A percentile compares a stretch with the other conserved stretches of the same genome.
Conservation (phyloP, 768 basidiomycete species). For the Macrolepiota dolichaula region DNA sequence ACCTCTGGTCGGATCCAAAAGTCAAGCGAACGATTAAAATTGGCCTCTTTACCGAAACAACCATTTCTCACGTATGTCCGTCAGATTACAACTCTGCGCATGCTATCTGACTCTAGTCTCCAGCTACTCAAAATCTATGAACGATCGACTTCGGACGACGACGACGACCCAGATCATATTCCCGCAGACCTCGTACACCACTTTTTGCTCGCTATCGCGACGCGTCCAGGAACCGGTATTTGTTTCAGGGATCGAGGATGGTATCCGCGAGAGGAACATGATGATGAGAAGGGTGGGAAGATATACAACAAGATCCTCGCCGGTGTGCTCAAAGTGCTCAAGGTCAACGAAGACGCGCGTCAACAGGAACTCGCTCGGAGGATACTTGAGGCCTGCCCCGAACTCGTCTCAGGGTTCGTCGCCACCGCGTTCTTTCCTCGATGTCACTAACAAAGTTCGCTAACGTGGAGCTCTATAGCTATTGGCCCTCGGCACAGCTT, state of each 20-base stretch:
- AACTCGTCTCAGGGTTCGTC: conserved; percentile 74
- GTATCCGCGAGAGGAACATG: conserved; percentile 71
- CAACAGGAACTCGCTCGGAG: conserved; percentile 84
- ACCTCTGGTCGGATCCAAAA: conserved; percentile 72
- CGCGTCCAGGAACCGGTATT: conserved; percentile 75
- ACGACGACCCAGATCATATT: conserved; percentile 44
- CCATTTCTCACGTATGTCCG: conserved; percentile 54
- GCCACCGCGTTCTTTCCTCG: neutral
- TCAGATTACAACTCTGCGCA: neutral
- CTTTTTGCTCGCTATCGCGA: conserved; percentile 82
- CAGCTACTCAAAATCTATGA: conserved; percentile 78
- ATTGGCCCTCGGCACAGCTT: conserved; percentile 65
- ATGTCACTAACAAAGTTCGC: conserved; percentile 2
- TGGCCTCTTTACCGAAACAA: conserved; percentile 63
- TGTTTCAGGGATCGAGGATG: conserved; percentile 90
- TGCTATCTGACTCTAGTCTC: neutral
- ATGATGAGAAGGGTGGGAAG: conserved; percentile 39
- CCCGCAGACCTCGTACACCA: conserved; percentile 83
- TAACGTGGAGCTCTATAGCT: conserved; percentile 39
- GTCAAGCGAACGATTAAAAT: conserved; percentile 72
- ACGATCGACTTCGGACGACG: conserved; percentile 46
- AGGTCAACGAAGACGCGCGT: conserved; percentile 84
- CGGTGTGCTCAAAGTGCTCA: conserved; percentile 68
- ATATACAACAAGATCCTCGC: conserved; percentile 83
- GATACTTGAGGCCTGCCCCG: conserved; percentile 80